Evolutionary conservation across 2,329 filamentous ascomycete genomes (phyloP).

Genomic region (Tolypocladium ophioglossoides): DNA sequence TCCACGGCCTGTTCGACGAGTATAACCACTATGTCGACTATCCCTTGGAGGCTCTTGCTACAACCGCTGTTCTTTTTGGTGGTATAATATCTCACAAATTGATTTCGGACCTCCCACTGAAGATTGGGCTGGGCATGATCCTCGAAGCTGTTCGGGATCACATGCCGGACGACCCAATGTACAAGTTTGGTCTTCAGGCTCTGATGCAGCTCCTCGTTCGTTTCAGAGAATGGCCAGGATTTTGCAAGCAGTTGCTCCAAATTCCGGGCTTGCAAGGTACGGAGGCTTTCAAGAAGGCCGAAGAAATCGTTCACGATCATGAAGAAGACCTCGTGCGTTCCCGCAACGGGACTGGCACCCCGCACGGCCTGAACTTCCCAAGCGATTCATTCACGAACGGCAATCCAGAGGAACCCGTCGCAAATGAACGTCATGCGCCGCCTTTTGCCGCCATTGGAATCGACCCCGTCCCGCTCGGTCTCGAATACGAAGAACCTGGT

Average conservation of each 20-base stretch:
- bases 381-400: slow-evolving; percentile 57
- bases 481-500: slow-evolving; percentile 69
- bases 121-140: slow-evolving; percentile 95
- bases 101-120: slow-evolving; percentile 79
- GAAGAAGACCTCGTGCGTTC: slow-evolving; percentile 48
- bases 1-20: slow-evolving; percentile 93
- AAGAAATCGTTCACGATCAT: slow-evolving; percentile 64
- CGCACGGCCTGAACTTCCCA: slow-evolving; percentile 24
- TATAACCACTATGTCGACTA: slow-evolving; percentile 94
- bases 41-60: slow-evolving; percentile 88
- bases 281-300: slow-evolving; percentile 71
- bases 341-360: slow-evolving; percentile 38
- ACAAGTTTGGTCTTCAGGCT: slow-evolving; percentile 93
- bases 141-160: slow-evolving; percentile 90
- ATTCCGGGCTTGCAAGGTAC: slow-evolving; percentile 76
- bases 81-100: slow-evolving; percentile 92
- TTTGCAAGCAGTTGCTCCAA: slow-evolving; percentile 75
- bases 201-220: slow-evolving; percentile 78
- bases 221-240: slow-evolving; percentile 88
- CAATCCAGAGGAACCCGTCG: slow-evolving; percentile 50
- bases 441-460: slow-evolving; percentile 72
- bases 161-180: slow-evolving; percentile 78
- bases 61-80: slow-evolving; percentile 91
- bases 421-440: slow-evolving; percentile 49
- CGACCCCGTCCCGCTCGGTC: slow-evolving; percentile 53